Base-by-base conservation (phyloP, 208 protist genomes). In the Trypanosoma grayi region DNA sequence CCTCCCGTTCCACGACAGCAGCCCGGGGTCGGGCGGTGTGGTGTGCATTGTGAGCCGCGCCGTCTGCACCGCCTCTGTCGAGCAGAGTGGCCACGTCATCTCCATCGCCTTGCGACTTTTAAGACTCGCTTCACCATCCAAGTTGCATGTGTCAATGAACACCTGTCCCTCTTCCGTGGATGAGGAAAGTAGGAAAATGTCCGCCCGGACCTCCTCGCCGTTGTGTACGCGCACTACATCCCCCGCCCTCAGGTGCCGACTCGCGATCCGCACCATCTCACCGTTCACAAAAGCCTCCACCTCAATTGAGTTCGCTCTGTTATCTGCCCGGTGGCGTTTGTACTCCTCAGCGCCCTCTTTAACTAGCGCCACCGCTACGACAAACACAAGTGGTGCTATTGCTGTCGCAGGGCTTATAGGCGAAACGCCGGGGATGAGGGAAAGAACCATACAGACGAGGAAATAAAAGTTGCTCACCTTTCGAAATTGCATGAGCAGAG, bases 391-490 rank as follows among this genome's bases (percentile, higher is more conserved):
- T 14, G 96, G 96, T 1, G 83, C 48, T 27, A 97, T 77, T 6
- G 94, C 75, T 1, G 94, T 98, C 34, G 82, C 75, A 16, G 98
- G 96, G 53, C 55, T 88, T 1, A 98, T 60, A 3, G 96, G 95
- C 4, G 90, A 86, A 0, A 98, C 77, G 31, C 84, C 85, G 9
- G 95, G 95, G 37, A 98, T 95, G 4, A 98, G 66, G 8, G 82
- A 72, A 27, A 98, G 81, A 37, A 97, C 75, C 78, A 94, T 96
- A 56, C 85, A 89, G 8, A 98, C 63, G 14, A 99, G 73, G 70
- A 99, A 99, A 71, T 98, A 99, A 20, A 97, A 48, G 58, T 99
- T 98, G 34, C 94, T 94, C 9, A 89, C 75, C 65, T 91, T 89
- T 28, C 39, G 80, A 44, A 98, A 98, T 72, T 99, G 95, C 50